Conservation (phyloP, 441 rosid genomes). For the Croton laevigatus region DNA sequence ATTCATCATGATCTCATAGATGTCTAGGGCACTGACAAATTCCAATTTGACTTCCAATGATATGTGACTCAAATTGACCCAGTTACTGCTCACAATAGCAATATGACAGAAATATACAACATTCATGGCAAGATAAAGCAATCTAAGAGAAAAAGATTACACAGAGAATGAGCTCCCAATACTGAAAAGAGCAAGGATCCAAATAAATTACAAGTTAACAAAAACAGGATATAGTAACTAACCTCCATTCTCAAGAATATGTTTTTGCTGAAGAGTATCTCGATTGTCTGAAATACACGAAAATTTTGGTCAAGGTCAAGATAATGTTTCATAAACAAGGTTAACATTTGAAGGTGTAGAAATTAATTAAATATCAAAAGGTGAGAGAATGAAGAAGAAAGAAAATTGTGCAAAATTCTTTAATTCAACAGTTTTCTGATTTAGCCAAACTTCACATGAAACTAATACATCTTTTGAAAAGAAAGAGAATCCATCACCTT, state of each 20-base stretch:
- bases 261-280: constrained; percentile 63
- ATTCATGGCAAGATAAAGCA: not conserved
- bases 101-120: not conserved
- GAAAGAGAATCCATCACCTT: constrained; percentile 46
- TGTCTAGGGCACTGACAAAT: not conserved
- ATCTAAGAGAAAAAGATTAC: not conserved
- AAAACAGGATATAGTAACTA: constrained; percentile 21
- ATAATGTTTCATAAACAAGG: constrained; percentile 2
- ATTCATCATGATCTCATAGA: too few relatives aligned
- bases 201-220: not conserved
- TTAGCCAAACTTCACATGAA: not conserved
- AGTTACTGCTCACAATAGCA: not conserved
- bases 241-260: constrained; percentile 78
- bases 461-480: not conserved
- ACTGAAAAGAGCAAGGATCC: not conserved
- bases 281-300: constrained; percentile 63
- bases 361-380: not conserved
- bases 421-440: not conserved
- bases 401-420: not conserved
- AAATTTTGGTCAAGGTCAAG: constrained; percentile 4
- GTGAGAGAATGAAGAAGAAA: constrained; percentile 4
- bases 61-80: too few relatives aligned
- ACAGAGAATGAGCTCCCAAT: not conserved
- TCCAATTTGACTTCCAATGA: not conserved
- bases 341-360: not conserved